Base-by-base conservation (phyloP, 257 asterid genomes). In the Solanum lignicaule region DNA sequence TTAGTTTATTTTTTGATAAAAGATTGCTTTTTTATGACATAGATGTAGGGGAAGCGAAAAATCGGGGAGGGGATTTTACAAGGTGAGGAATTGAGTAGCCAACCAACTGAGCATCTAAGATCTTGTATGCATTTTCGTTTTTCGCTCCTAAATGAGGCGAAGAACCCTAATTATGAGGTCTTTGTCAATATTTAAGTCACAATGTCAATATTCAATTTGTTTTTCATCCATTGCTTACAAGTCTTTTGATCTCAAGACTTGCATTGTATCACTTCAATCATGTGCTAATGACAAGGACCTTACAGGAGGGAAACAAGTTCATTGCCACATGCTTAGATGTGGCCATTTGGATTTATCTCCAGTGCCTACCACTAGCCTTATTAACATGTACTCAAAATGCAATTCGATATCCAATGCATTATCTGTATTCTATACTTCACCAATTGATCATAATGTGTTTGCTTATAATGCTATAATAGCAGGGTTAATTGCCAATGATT, bases 321-420 rank as follows among this genome's bases (percentile, higher is more conserved):
- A 96, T 82, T 83, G 95, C 23, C 92, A 65, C 73, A 90, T 96
- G 93, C 87, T 96, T 87, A 91, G 87, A 46, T 38, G 69, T 73
- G 95, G 95, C 39, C 91, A 90, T 83, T 91, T 93, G 31, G 83
- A 78, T 65, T 92, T 72, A 58, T 91, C 98, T 65, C 96, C 99
- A 18, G 85, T 92, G 29, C 91, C 97, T 55, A 91, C 93, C 52
- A 96, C 98, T 11, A 94, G 99, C 93, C 95, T 96, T 41, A 93
- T 96, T 90, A 94, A 94, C 86, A 95, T 96, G 99, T 96, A 96
- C 92, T 93, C 98, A 39, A 96, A 96, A 87, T 94, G 98, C 92
- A 85, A 88, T 84, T 93, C 93, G 83, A 83, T 94, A 13, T 86
- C 93, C 82, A 92, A 94, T 71, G 98, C 98, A 6, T 25, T 94